Evolutionary conservation across 2,329 filamentous ascomycete species (phyloP).

Genomic region (Ophiognomonia clavigignenti-juglandacearum): DNA sequence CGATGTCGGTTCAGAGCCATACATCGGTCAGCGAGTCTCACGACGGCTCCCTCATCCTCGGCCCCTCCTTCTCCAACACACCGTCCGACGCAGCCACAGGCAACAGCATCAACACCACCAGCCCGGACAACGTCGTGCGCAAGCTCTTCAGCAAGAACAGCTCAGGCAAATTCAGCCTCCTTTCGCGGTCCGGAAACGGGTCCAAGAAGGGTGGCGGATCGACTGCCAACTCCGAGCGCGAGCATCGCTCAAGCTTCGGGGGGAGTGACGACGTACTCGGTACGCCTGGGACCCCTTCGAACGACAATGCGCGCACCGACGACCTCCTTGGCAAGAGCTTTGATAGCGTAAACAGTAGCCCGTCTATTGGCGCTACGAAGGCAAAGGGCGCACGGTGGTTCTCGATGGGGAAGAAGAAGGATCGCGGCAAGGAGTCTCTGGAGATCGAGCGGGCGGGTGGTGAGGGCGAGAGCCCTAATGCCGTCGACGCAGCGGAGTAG

Average conservation of each 20-base stretch:
- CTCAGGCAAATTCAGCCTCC: slow-evolving; percentile 60
- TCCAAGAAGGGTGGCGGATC: slow-evolving; percentile 53
- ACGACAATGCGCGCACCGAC: slow-evolving; percentile 29
- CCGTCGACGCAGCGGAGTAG: slow-evolving; percentile 13
- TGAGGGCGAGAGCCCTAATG: slow-evolving; percentile 7
- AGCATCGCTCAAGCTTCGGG: slow-evolving; percentile 42
- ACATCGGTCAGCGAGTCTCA: slow-evolving; percentile 41
- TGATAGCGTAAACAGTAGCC: slow-evolving; percentile 53
- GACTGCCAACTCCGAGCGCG: slow-evolving; percentile 49
- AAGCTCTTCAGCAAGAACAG: slow-evolving; percentile 62
- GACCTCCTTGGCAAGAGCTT: slow-evolving; percentile 47
- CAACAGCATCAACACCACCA: slow-evolving; percentile 36
- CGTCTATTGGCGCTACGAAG: slow-evolving; percentile 47
- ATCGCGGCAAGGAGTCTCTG: slow-evolving; percentile 51
- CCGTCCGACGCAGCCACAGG: slow-evolving; percentile 48
- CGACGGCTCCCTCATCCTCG: slow-evolving; percentile 49
- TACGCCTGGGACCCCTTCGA: too few species aligned
- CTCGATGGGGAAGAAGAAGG: slow-evolving; percentile 54
- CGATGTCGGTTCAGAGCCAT: slow-evolving; percentile 14
- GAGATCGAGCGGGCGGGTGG: slow-evolving; percentile 40
- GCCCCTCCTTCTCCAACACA: slow-evolving; percentile 51
- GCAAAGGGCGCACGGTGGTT: slow-evolving; percentile 47
- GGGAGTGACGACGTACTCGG: slow-evolving; percentile 50
- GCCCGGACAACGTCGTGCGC: slow-evolving; percentile 50
- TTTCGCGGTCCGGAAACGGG: slow-evolving; percentile 46